These are phyloP conservation scores for Xylaria polymorpha DNA, from an alignment of 2,329 filamentous ascomycete species.

Conservation along the genomic window DNA sequence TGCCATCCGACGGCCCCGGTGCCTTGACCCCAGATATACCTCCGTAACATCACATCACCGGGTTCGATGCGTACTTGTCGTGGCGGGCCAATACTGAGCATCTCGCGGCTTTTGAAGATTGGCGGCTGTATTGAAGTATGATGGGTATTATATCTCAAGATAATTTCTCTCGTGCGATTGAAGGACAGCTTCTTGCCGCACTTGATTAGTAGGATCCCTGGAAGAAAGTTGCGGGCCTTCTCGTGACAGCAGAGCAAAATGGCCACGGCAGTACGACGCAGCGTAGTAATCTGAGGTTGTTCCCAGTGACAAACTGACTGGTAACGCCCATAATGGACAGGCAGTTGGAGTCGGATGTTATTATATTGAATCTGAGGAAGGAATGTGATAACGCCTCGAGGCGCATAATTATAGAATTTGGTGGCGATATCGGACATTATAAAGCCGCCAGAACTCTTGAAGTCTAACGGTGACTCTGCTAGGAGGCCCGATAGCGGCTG, in stretches of 20 bases:
- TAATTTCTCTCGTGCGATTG: conserved; percentile 19
- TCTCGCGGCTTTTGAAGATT: conserved; percentile 11
- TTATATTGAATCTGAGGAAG: conserved; percentile 24
- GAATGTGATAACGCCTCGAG: conserved; percentile 12
- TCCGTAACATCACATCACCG: conserved; percentile 20
- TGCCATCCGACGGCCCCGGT: conserved; percentile 4
- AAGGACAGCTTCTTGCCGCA: conserved; percentile 13
- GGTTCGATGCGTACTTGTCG: conserved; percentile 12
- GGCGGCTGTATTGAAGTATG: background rate
- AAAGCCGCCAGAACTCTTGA: conserved; percentile 25
- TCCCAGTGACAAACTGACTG: conserved; percentile 19
- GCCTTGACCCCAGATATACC: conserved; percentile 20
- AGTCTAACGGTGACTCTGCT: conserved; percentile 22
- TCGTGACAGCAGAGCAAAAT: conserved; percentile 24
- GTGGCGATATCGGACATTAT: conserved; percentile 7
- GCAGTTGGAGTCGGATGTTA: conserved; percentile 23
- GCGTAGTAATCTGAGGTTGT: conserved; percentile 19
- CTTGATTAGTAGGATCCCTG: conserved; percentile 15
- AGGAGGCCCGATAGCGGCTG: conserved; percentile 20
- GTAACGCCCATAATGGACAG: background rate
- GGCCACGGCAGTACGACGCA: conserved; percentile 5
- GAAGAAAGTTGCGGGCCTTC: conserved; percentile 1
- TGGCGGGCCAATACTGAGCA: conserved; percentile 22
- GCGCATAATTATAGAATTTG: conserved; percentile 22
- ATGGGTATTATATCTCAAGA: background rate